Evolutionary conservation across 2,329 filamentous ascomycete species (phyloP).

Genomic region (Verticillium longisporum): DNA sequence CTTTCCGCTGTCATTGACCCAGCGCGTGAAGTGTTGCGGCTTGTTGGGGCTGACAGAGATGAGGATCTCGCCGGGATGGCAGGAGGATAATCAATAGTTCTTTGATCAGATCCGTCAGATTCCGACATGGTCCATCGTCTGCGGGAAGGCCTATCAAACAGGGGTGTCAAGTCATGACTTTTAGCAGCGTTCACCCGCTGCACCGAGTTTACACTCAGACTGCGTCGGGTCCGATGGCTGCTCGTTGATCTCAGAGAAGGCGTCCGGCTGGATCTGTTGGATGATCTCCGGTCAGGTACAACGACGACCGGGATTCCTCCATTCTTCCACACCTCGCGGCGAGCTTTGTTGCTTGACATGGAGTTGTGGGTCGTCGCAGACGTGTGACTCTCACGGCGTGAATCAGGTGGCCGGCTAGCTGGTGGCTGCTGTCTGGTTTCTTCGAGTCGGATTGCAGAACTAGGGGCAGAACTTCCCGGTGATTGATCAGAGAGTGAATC

Average conservation of each 20-base stretch:
- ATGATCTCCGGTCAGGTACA: conserved; percentile 52
- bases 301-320: conserved; percentile 58
- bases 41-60: conserved; percentile 57
- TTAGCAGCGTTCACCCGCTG: conserved; percentile 33
- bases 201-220: conserved; percentile 44
- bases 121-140: conserved; percentile 37
- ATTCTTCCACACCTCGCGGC: conserved; percentile 52
- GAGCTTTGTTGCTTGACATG: conserved; percentile 44
- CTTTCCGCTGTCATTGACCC: conserved; percentile 54
- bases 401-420: conserved; percentile 18
- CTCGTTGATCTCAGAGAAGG: conserved; percentile 56
- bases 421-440: conserved; percentile 20
- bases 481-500: conserved; percentile 36
- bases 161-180: conserved; percentile 32
- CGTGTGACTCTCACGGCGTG: conserved; percentile 37
- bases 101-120: conserved; percentile 42
- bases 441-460: conserved; percentile 26
- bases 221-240: conserved; percentile 47
- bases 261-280: conserved; percentile 41
- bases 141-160: conserved; percentile 33
- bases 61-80: conserved; percentile 50
- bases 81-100: conserved; percentile 56
- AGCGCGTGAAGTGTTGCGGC: conserved; percentile 46
- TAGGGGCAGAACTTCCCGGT: conserved; percentile 33
- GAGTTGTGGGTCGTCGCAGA: conserved; percentile 44